These are phyloP conservation scores for Paradendryphiella salina DNA, from an alignment of 2,329 filamentous ascomycete species.

Conservation along the genomic window DNA sequence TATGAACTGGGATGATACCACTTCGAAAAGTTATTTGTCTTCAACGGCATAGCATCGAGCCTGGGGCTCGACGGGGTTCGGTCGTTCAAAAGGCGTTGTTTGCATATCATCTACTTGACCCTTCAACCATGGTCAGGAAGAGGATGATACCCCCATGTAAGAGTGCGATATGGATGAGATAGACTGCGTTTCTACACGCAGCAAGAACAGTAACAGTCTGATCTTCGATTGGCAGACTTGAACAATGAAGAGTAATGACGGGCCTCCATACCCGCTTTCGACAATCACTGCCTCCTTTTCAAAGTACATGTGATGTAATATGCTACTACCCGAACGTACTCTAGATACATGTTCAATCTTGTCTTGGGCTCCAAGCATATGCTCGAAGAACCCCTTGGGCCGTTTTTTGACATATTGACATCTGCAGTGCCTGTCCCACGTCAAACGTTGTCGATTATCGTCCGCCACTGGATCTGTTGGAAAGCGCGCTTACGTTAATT, in stretches of 20 bases:
- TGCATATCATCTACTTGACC: constrained; percentile 45
- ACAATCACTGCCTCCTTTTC: background rate
- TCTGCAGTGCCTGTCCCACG: constrained; percentile 7
- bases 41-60: constrained; percentile 62
- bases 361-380: constrained; percentile 3
- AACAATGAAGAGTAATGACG: constrained; percentile 24
- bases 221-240: constrained; percentile 16
- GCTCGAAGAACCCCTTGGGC: constrained; percentile 2
- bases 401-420: constrained; percentile 13
- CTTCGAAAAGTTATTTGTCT: constrained; percentile 59
- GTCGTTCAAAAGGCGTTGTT: constrained; percentile 44
- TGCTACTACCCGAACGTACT: background rate
- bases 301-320: background rate
- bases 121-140: constrained; percentile 45
- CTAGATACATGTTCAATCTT: background rate
- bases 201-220: constrained; percentile 28
- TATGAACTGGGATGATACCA: constrained; percentile 62
- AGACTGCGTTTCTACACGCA: constrained; percentile 23
- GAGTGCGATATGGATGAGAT: constrained; percentile 27
- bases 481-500: background rate
- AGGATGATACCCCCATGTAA: constrained; percentile 39
- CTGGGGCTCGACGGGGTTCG: constrained; percentile 35
- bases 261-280: constrained; percentile 18
- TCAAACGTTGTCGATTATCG: constrained; percentile 9
- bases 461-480: background rate